Base-by-base conservation (phyloP, 73 alveolate genomes). In the Paramecium pentaurelia region DNA sequence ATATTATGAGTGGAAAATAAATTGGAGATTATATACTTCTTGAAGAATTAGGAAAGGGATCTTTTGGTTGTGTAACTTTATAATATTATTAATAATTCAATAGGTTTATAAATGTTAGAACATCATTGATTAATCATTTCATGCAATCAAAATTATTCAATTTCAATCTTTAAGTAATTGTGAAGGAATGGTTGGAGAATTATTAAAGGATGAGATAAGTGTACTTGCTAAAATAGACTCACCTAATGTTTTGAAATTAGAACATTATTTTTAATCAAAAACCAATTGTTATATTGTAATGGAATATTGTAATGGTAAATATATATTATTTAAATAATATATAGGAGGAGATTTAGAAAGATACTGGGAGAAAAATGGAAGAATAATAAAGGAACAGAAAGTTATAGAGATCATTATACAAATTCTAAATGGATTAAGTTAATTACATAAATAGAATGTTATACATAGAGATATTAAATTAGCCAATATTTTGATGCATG, bases 401-500 rank as follows among this genome's bases (percentile, higher is more conserved):
- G 84, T 12, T 0, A 27, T 64, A 25, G 84, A 64, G 1, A 64
- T 64, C 10, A 32, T 64, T 3, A 37, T 22, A 1, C 18, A 73
- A 18, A 38, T 73, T 16, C 30, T 73, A 6, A 80, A 80, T 80
- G 91, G 91, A 25, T 27, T 80, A 9, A 80, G 91, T 38, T 77
- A 34, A 45, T 80, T 80, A 25, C 91, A 80, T 80, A 32, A 80
- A 49, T n/a, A n/a, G 2, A 25, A 32, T 42, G 49, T 80, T 6
- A 42, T 80, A 12, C 91, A 80, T 27, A 80, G 91, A 80, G 91
- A 80, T 44, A 22, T 80, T 1, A 80, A 80, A 49, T 80, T 80
- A 32, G 77, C 91, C 6, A 80, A 80, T 80, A 80, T 80, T 11
- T 47, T 80, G 27, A 47, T 80, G 44, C 71, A 80, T 80, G 12